phyloP scores from a whole-genome alignment of 306 rosid species.

The Acacia confusa region DNA sequence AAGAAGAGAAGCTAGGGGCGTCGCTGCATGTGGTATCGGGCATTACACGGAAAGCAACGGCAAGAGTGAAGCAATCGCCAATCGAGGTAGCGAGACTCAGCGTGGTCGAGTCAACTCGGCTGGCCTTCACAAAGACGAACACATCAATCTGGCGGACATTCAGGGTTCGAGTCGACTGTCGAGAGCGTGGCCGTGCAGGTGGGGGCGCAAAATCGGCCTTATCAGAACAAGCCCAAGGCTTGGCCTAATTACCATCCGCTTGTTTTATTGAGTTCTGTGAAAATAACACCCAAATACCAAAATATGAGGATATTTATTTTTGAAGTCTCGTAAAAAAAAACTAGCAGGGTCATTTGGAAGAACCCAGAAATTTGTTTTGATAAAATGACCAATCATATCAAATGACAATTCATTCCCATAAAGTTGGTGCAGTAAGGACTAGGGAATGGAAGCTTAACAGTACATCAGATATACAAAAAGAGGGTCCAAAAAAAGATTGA shows the following conservation, averaged over 20 bases:
- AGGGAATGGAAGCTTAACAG: too few relatives aligned
- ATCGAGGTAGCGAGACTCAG: not conserved
- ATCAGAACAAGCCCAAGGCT: not conserved
- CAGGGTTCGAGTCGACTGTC: not conserved
- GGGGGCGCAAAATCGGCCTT: not conserved
- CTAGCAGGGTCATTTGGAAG: too few relatives aligned
- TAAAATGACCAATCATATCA: too few relatives aligned
- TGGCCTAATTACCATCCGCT: not conserved
- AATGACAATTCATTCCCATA: too few relatives aligned
- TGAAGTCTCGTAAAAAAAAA: not conserved
- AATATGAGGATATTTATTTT: not conserved
- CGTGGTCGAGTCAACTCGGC: conserved; percentile 7
- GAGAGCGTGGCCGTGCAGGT: too few relatives aligned
- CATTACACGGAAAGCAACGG: conserved; percentile 2
- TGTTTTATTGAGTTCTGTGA: not conserved
- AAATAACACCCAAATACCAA: not conserved
- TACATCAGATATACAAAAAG: too few relatives aligned
- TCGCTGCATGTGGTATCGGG: not conserved
- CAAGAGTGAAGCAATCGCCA: not conserved
- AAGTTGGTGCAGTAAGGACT: too few relatives aligned
- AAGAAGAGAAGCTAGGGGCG: not conserved
- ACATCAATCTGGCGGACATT: not conserved
- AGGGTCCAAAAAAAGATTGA: too few relatives aligned
- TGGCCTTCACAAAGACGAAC: not conserved
- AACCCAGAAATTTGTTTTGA: too few relatives aligned